Conservation (phyloP, 768 basidiomycete genomes). For the Candolleomyces eurysporus region DNA sequence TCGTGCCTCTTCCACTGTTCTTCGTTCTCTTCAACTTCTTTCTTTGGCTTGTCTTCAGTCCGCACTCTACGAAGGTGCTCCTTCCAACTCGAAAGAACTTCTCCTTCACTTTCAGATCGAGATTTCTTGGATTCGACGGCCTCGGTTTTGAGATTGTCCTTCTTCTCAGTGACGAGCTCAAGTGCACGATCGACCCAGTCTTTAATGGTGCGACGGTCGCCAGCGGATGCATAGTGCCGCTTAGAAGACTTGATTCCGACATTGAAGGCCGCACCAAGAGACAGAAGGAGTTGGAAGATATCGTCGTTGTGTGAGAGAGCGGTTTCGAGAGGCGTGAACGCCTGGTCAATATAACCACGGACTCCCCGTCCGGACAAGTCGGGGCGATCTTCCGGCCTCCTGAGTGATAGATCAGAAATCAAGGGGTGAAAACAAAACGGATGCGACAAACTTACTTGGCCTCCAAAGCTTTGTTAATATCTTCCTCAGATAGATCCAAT, state of each 20-base stretch:
- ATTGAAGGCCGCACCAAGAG: conserved; percentile 35
- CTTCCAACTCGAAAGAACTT: conserved; percentile 10
- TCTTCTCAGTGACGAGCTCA: conserved; percentile 15
- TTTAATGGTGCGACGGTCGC: conserved; percentile 25
- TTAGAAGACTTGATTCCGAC: conserved; percentile 26
- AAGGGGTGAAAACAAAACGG: neutral
- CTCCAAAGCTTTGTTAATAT: conserved; percentile 33
- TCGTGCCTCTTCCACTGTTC: conserved; percentile 8
- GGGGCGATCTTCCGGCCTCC: conserved; percentile 15
- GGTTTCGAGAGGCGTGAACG: conserved; percentile 34
- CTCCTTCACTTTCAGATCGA: neutral
- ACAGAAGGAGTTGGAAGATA: conserved; percentile 35
- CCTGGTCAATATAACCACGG: conserved; percentile 24
- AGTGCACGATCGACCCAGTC: conserved; percentile 40
- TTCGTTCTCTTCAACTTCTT: neutral
- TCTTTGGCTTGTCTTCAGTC: neutral
- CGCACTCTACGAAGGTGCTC: conserved; percentile 8
- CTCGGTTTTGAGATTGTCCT: conserved; percentile 18
- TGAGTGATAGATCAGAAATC: neutral
- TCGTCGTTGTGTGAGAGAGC: conserved; percentile 36
- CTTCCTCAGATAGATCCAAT: conserved; percentile 30
- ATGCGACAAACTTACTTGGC: conserved; percentile 24
- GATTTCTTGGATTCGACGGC: neutral
- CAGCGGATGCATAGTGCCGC: conserved; percentile 12
- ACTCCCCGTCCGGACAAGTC: conserved; percentile 20